Evolutionary conservation across 805 yeast genomes (phyloP).

Genomic region (Kuraishia floccosa): DNA sequence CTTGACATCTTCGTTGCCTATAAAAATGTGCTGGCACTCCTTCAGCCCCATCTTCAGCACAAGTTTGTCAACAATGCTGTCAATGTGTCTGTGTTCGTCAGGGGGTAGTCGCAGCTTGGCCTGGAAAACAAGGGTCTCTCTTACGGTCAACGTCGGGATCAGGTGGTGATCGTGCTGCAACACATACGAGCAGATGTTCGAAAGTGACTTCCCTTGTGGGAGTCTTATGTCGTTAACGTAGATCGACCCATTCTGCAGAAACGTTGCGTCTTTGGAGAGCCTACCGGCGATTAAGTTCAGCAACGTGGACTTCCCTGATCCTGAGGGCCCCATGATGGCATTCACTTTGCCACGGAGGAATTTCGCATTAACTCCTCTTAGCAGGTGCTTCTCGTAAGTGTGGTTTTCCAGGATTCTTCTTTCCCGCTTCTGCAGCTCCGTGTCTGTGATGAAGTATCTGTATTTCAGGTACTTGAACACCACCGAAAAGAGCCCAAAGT

Average conservation of each 20-base stretch:
- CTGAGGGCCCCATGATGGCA: constrained; percentile 65
- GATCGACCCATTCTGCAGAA: constrained; percentile 21
- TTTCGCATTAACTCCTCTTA: constrained; percentile 30
- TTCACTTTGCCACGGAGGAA: constrained; percentile 41
- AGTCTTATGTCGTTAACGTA: constrained; percentile 23
- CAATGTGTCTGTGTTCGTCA: constrained; percentile 1
- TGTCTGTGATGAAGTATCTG: neutral
- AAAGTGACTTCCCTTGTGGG: constrained; percentile 11
- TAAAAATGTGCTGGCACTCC: constrained; percentile 60
- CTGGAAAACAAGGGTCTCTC: constrained; percentile 57
- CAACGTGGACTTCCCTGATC: constrained; percentile 56
- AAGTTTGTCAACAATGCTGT: constrained; percentile 30
- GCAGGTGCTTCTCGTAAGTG: constrained; percentile 1
- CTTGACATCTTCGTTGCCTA: constrained; percentile 38
- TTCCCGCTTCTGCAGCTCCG: neutral
- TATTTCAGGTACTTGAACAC: neutral
- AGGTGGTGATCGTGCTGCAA: constrained; percentile 64
- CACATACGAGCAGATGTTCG: constrained; percentile 48
- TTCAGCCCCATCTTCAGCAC: constrained; percentile 45
- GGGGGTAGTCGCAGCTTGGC: constrained; percentile 45
- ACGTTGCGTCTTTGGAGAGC: constrained; percentile 13
- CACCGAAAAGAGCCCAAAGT: constrained; percentile 3
- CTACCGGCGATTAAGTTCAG: constrained; percentile 47
- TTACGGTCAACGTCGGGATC: constrained; percentile 55
- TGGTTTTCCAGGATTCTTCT: constrained; percentile 2